These are phyloP conservation scores for Papiliotrema terrestris DNA, from an alignment of 1,284 basidiomycete genomes.

Conservation along the genomic window DNA sequence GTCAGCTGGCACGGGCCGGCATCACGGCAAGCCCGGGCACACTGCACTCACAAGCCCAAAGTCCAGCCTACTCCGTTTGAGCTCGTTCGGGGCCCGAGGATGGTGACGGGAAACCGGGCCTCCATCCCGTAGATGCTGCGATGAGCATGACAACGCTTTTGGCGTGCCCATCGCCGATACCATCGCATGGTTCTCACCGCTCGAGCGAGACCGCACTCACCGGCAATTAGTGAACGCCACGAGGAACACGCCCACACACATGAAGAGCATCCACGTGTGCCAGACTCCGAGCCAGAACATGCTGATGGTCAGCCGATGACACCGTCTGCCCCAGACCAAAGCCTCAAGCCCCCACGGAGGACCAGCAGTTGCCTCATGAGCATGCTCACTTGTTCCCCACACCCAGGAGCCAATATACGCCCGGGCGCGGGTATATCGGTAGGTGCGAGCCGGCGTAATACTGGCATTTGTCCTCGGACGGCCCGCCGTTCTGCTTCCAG, in stretches of 20 bases:
- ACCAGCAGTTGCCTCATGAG: too few species aligned
- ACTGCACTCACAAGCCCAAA: conserved; percentile 29
- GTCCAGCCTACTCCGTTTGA: conserved; percentile 32
- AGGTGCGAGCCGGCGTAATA: conserved; percentile 24
- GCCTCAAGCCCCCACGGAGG: too few species aligned
- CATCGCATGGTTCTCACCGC: neutral
- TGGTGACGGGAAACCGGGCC: conserved; percentile 23
- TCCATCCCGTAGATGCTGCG: conserved; percentile 32
- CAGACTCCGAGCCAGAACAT: conserved; percentile 26
- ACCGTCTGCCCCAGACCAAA: too few species aligned
- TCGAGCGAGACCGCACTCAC: conserved; percentile 10
- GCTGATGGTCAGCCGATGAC: conserved; percentile 2
- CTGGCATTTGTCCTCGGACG: conserved; percentile 16
- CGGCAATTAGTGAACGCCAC: conserved; percentile 29
- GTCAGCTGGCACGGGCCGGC: neutral
- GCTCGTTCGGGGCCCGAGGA: conserved; percentile 30
- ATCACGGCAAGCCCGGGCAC: neutral
- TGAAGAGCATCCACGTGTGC: conserved; percentile 23
- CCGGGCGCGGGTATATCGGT: conserved; percentile 12
- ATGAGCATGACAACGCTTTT: too few species aligned
- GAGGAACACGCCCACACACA: conserved; percentile 26
- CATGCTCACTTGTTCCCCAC: too few species aligned
- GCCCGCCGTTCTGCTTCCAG: conserved; percentile 20
- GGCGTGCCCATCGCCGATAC: too few species aligned
- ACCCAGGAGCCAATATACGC: neutral